phyloP scores from a whole-genome alignment of 2,329 filamentous ascomycete genomes.

The Calycina herbarum region DNA sequence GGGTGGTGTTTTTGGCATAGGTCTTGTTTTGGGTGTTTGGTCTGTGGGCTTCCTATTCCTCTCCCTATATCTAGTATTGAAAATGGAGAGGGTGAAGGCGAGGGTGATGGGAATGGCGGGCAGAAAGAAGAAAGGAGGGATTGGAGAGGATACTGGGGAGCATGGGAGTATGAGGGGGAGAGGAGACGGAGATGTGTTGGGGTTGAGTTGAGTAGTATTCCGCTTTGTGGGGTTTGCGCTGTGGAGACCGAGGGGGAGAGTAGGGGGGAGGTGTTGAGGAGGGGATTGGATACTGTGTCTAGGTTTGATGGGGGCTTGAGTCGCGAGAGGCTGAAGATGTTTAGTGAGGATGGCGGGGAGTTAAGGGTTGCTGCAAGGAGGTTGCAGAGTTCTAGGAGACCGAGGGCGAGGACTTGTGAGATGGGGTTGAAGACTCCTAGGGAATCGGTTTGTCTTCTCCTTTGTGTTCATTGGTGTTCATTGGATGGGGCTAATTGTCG shows the following conservation, averaged over 20 bases:
- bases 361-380: conserved; percentile 13
- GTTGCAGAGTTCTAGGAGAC: conserved; percentile 14
- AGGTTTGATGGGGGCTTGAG: conserved; percentile 49
- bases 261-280: conserved; percentile 40
- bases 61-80: conserved; percentile 25
- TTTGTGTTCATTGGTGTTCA: too few relatives aligned
- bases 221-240: conserved; percentile 51
- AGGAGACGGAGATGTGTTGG: conserved; percentile 19
- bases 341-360: conserved; percentile 26
- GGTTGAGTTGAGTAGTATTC: conserved; percentile 48
- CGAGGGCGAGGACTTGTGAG: conserved; percentile 11
- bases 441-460: neutral
- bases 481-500: neutral
- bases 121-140: conserved; percentile 11
- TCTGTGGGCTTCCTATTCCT: conserved; percentile 47
- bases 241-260: conserved; percentile 39
- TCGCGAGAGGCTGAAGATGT: conserved; percentile 45
- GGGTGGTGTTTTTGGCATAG: conserved; percentile 63
- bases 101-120: conserved; percentile 5
- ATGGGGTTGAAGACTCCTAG: conserved; percentile 5
- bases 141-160: conserved; percentile 5
- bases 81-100: conserved; percentile 1
- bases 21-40: conserved; percentile 55
- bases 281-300: conserved; percentile 47
- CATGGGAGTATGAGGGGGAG: conserved; percentile 10